These are phyloP conservation scores for Hirsutella thompsonii DNA, from an alignment of 2,329 filamentous ascomycete genomes.

Conservation along the genomic window DNA sequence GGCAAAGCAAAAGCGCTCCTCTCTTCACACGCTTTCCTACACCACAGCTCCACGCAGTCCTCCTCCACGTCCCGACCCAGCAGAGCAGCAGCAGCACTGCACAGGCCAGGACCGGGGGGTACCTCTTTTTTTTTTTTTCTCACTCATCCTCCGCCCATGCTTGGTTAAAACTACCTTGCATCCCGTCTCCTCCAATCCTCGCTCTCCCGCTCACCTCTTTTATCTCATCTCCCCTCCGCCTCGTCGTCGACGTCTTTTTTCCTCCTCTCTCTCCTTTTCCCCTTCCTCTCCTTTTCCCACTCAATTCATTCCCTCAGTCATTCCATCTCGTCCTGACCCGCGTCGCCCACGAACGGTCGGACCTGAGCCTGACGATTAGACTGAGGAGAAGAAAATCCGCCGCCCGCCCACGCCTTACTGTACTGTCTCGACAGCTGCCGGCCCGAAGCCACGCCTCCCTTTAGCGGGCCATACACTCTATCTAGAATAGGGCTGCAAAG, in stretches of 20 bases:
- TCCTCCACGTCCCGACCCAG: background rate
- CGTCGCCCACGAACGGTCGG: conserved; percentile 20
- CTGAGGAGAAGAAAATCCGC: conserved; percentile 21
- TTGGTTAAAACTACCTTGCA: conserved; percentile 20
- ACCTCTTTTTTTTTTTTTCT: background rate
- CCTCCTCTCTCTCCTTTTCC: conserved; percentile 26
- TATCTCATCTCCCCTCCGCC: conserved; percentile 14
- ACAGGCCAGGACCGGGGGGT: background rate
- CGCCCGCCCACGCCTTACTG: conserved; percentile 8
- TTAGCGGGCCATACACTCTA: conserved; percentile 10
- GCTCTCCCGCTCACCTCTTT: conserved; percentile 40
- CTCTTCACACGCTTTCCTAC: background rate
- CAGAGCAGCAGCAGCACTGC: background rate
- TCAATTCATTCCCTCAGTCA: conserved; percentile 42
- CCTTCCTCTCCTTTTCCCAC: conserved; percentile 19
- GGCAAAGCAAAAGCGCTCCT: conserved; percentile 4
- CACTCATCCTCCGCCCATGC: background rate
- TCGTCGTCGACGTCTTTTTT: conserved; percentile 19
- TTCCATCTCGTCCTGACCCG: conserved; percentile 34
- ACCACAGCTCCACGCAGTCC: background rate
- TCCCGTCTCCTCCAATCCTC: conserved; percentile 39
- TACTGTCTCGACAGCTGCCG: conserved; percentile 10
- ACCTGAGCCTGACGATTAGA: conserved; percentile 16
- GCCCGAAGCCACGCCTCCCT: conserved; percentile 5
- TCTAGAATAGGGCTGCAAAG: conserved; percentile 14